phyloP scores from a whole-genome alignment of 495 filamentous ascomycete genomes.

The Penicillium pancosmium region DNA sequence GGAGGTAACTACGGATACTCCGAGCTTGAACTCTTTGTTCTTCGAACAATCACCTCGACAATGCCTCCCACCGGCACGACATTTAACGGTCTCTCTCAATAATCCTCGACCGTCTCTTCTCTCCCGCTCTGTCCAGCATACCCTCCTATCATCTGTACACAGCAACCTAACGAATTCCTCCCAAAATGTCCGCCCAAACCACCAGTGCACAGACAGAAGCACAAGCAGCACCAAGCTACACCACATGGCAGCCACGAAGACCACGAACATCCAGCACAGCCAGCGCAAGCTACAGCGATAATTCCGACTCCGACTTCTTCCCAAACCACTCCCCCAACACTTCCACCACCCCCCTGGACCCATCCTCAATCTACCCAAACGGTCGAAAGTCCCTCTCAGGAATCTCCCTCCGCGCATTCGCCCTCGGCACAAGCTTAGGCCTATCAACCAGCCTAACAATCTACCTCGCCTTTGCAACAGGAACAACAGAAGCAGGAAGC shows the following conservation, averaged over 20 bases:
- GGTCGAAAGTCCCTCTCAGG: constrained; percentile 72
- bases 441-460: constrained; percentile 35
- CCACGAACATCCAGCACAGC: constrained; percentile 1
- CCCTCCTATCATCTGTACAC: background rate
- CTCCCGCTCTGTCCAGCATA: no score
- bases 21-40: no score
- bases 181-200: constrained; percentile 18
- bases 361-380: constrained; percentile 47
- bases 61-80: background rate
- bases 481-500: no score
- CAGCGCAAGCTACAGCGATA: no score
- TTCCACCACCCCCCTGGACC: constrained; percentile 16
- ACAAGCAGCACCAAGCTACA: no score
- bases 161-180: background rate
- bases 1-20: no score
- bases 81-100: background rate
- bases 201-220: constrained; percentile 8
- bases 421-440: constrained; percentile 55
- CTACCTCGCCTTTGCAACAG: constrained; percentile 1
- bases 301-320: background rate
- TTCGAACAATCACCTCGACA: no score
- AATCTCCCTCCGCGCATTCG: constrained; percentile 75
- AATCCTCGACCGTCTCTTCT: background rate
- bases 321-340: constrained; percentile 19
- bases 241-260: no score